These are phyloP conservation scores for Talaromyces sp. DNA, from an alignment of 2,329 filamentous ascomycete genomes.

Conservation along the genomic window DNA sequence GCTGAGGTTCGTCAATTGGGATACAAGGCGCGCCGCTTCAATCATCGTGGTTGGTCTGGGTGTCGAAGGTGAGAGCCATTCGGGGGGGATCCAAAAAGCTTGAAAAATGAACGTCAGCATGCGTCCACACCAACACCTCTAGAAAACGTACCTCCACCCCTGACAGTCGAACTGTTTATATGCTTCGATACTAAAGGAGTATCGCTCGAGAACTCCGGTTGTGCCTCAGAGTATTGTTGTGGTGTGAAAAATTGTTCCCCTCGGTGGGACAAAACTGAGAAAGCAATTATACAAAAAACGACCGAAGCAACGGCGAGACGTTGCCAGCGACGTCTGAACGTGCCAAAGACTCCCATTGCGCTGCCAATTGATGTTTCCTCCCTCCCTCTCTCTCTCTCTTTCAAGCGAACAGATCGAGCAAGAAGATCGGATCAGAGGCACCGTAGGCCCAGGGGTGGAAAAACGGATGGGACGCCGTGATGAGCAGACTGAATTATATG, in stretches of 20 bases:
- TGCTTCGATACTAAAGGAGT: slow-evolving; percentile 18
- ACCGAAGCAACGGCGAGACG: slow-evolving; percentile 18
- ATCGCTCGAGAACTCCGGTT: background rate
- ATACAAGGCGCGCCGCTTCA: slow-evolving; percentile 28
- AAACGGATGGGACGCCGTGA: slow-evolving; percentile 4
- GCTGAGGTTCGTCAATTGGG: slow-evolving; percentile 19
- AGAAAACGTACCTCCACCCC: slow-evolving; percentile 17
- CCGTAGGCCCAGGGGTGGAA: slow-evolving; percentile 6
- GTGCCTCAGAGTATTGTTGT: slow-evolving; percentile 1
- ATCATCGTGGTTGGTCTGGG: slow-evolving; percentile 24
- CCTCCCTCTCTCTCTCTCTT: too few relatives aligned
- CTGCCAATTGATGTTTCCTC: background rate
- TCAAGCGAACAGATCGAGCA: background rate
- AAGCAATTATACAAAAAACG: slow-evolving; percentile 10
- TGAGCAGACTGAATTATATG: background rate
- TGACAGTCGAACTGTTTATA: slow-evolving; percentile 11
- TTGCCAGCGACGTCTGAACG: slow-evolving; percentile 20
- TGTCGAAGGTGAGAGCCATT: slow-evolving; percentile 15
- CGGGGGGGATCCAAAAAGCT: slow-evolving; percentile 20
- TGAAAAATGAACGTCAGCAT: background rate
- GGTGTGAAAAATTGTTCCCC: background rate
- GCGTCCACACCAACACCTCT: background rate
- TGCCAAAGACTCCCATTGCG: slow-evolving; percentile 11
- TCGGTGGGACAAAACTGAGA: slow-evolving; percentile 14
- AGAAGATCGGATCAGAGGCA: slow-evolving; percentile 13